Evolutionary conservation across 305 asterid species (phyloP).

Genomic region (Solanum hybrid): DNA sequence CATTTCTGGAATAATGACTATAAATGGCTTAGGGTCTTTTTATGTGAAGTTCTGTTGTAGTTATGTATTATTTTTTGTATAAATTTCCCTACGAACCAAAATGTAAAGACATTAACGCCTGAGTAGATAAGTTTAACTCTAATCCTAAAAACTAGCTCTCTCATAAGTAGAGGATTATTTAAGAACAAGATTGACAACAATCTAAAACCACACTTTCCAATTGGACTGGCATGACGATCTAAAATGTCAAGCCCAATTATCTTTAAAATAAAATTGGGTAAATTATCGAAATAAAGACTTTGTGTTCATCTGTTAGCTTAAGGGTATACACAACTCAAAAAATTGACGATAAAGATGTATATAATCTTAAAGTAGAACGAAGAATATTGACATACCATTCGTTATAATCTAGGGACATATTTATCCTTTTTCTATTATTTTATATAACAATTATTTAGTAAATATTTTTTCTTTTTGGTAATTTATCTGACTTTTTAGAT

Average conservation of each 20-base stretch:
- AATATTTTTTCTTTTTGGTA: fast-evolving
- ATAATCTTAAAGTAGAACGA: too few species aligned
- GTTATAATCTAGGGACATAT: too few species aligned
- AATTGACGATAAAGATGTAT: too few species aligned
- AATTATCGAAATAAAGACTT: too few species aligned
- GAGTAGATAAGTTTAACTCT: too few species aligned
- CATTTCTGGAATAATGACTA: background rate
- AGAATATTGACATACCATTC: too few species aligned
- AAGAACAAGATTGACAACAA: background rate
- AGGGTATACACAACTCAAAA: too few species aligned
- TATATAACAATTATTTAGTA: too few species aligned
- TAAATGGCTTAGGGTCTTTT: background rate
- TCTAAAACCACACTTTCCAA: background rate
- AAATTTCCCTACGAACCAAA: background rate
- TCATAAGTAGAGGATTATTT: background rate
- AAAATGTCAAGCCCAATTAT: too few species aligned
- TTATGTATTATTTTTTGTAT: background rate
- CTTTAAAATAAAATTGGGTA: too few species aligned
- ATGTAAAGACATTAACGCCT: background rate
- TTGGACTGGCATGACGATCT: background rate
- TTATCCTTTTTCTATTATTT: background rate
- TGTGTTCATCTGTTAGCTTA: too few species aligned
- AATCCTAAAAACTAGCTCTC: fast-evolving
- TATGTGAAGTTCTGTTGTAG: background rate
- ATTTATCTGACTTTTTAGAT: background rate